These are phyloP conservation scores for Debaryomyces sp. DNA, from an alignment of 1,139 yeast genomes.

Conservation along the genomic window DNA sequence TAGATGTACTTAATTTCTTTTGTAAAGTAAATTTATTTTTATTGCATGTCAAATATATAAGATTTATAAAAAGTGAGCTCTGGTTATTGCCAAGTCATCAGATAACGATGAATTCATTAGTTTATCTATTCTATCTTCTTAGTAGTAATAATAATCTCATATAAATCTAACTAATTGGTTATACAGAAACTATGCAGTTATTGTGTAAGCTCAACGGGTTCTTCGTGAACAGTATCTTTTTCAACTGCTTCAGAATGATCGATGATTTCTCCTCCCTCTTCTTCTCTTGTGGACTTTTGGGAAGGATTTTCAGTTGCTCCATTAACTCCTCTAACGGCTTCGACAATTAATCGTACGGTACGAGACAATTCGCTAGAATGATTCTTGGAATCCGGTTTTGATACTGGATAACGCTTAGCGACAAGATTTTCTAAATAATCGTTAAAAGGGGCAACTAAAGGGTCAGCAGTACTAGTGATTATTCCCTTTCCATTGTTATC, in stretches of 20 bases:
- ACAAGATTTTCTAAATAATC: constrained; percentile 50
- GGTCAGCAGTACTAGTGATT: constrained; percentile 62
- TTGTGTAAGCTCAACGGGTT: neutral
- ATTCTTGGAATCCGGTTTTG: constrained; percentile 41
- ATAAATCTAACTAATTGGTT: neutral
- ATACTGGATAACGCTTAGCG: constrained; percentile 40
- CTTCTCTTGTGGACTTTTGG: neutral
- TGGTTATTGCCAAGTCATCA: neutral
- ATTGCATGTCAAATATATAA: constrained; percentile 17
- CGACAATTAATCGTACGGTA: constrained; percentile 44
- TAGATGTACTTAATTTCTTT: constrained; percentile 10
- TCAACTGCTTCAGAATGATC: constrained; percentile 1
- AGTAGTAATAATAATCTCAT: neutral
- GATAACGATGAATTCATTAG: neutral
- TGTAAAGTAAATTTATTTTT: constrained; percentile 17
- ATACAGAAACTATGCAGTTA: neutral
- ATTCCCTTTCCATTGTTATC: constrained; percentile 65
- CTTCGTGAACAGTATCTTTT: neutral
- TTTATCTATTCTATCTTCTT: neutral
- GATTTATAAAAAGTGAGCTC: constrained; percentile 1
- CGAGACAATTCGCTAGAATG: constrained; percentile 57
- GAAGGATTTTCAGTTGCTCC: neutral
- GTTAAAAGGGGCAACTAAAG: constrained; percentile 63
- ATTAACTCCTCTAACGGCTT: constrained; percentile 29
- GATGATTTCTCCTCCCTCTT: neutral